These are phyloP conservation scores for Clavulina sp. DNA, from an alignment of 768 basidiomycete species.

Conservation along the genomic window DNA sequence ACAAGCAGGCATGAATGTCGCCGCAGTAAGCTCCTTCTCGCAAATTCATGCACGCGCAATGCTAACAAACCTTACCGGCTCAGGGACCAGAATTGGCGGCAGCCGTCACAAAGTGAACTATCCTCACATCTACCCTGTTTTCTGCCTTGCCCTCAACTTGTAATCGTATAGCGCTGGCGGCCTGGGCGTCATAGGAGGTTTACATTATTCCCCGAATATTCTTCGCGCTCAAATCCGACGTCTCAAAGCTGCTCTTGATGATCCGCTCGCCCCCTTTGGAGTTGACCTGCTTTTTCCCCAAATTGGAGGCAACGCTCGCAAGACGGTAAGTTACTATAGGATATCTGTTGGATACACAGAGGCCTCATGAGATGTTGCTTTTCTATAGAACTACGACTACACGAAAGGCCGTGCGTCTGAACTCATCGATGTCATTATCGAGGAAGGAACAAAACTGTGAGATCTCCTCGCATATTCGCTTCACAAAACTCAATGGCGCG, in stretches of 20 bases:
- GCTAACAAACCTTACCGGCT: background rate
- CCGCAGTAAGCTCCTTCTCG: slow-evolving; percentile 8
- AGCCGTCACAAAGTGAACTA: background rate
- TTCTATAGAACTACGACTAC: slow-evolving; percentile 49
- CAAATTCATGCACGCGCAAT: slow-evolving; percentile 20
- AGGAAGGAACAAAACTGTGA: slow-evolving; percentile 57
- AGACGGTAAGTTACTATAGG: slow-evolving; percentile 69
- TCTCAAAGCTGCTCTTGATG: slow-evolving; percentile 51
- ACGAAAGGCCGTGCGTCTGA: slow-evolving; percentile 72
- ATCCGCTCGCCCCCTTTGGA: slow-evolving; percentile 71
- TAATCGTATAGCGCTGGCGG: slow-evolving; percentile 42
- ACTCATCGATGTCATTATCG: slow-evolving; percentile 78
- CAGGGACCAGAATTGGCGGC: slow-evolving; percentile 22
- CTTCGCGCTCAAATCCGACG: slow-evolving; percentile 52
- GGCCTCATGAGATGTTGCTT: background rate
- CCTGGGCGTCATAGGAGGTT: slow-evolving; percentile 80
- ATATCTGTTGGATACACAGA: background rate
- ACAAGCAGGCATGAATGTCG: slow-evolving; percentile 40
- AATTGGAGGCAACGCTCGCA: slow-evolving; percentile 78
- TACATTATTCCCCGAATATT: slow-evolving; percentile 69
- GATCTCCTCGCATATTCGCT: background rate
- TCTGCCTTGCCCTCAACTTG: background rate
- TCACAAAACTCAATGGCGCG: background rate
- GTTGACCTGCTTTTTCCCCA: slow-evolving; percentile 82
- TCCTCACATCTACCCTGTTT: background rate